phyloP scores from a whole-genome alignment of 441 rosid species.

The Euphorbia corollata region DNA sequence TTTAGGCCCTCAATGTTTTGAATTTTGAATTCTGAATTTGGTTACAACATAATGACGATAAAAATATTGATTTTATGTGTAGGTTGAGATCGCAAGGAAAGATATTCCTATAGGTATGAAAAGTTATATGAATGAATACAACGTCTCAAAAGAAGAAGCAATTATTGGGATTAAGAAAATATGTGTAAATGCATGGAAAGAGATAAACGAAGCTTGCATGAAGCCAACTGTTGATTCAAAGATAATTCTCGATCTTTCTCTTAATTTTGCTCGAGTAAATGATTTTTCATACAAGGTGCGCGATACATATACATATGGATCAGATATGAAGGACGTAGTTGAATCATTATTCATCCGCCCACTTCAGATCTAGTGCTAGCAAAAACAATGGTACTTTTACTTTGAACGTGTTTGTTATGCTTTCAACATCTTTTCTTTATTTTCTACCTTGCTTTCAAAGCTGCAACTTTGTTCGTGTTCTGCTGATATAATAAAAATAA shows the following conservation, averaged over 20 bases:
- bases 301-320: constrained; percentile 14
- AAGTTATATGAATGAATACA: constrained; percentile 29
- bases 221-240: constrained; percentile 16
- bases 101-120: constrained; percentile 18
- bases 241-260: constrained; percentile 5
- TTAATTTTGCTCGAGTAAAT: constrained; percentile 11
- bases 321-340: not conserved
- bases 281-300: constrained; percentile 11
- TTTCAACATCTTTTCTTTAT: too few relatives aligned
- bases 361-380: too few relatives aligned
- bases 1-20: too few relatives aligned
- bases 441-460: too few relatives aligned
- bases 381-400: too few relatives aligned
- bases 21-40: too few relatives aligned
- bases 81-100: constrained; percentile 21
- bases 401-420: too few relatives aligned
- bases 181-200: constrained; percentile 25
- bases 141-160: constrained; percentile 18
- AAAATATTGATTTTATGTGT: too few relatives aligned
- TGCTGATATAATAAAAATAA: too few relatives aligned
- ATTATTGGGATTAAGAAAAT: constrained; percentile 10
- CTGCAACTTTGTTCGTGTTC: too few relatives aligned
- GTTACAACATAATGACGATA: too few relatives aligned
- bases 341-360: constrained; percentile 1
- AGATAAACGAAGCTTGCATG: constrained; percentile 25